These are phyloP conservation scores for Kandelia obovata DNA, from an alignment of 345 rosid genomes.

Conservation along the genomic window DNA sequence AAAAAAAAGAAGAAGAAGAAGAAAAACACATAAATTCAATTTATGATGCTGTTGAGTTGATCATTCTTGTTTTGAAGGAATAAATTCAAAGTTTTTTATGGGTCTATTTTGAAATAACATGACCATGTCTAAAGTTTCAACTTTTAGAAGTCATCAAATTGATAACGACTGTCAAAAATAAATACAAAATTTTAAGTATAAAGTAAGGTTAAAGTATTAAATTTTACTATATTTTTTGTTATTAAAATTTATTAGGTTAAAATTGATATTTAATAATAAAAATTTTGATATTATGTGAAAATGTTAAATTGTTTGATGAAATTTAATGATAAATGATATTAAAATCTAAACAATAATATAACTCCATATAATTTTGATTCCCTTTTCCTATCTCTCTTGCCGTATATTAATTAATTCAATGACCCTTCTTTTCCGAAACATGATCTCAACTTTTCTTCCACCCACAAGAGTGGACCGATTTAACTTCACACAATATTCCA, in stretches of 20 bases:
- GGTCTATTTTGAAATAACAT: not conserved
- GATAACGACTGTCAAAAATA: not conserved
- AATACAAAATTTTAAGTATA: no score
- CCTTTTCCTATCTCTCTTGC: not conserved
- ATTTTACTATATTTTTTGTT: no score
- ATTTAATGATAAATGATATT: no score
- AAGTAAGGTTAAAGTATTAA: no score
- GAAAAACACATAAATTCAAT: no score
- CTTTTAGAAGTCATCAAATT: not conserved
- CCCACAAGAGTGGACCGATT: not conserved
- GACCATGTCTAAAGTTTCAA: not conserved
- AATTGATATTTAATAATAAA: no score
- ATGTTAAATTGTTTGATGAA: no score
- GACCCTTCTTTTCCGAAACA: no score
- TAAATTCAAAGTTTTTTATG: slow-evolving; percentile 3
- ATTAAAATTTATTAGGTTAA: no score
- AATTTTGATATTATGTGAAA: not conserved
- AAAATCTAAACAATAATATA: not conserved
- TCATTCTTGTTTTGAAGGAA: not conserved
- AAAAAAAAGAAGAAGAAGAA: no score
- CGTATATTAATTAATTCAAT: no score
- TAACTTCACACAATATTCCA: not conserved
- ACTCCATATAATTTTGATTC: not conserved
- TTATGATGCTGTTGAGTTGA: not conserved
- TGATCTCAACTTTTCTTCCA: no score